Evolutionary conservation across 805 yeast species (phyloP), one percentile per base, ranked within the genome.

Genomic region (Millerago galiae): DNA sequence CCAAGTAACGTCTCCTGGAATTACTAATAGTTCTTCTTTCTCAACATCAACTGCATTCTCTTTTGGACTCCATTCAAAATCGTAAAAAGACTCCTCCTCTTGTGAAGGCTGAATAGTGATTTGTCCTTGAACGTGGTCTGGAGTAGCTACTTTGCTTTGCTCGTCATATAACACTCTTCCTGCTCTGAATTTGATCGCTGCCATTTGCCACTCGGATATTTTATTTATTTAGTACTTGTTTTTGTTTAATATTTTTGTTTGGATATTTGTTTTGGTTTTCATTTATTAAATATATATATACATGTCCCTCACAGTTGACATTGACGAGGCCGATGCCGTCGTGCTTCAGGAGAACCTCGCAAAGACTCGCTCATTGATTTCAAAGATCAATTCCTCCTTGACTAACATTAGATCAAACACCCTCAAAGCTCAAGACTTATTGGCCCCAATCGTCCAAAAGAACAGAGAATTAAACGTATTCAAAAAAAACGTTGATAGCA

Each of bases 1-100:
- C 79, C 89, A 85, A 34, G 81, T 76, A 40, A 84, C 91, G 55
- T 88, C 96, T 2, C 95, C 95, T 0, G 95, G 93, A 51, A 87
- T 79, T 34, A 87, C 75, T 50, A 86, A 67, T 45, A 85, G 68
- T 49, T 81, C 89, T 42, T 79, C 83, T 35, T 68, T 68, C 43
- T 72, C 77, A 26, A 54, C 66, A 15, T 67, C 60, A 7, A 70
- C 67, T 5, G 68, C 60, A 35, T 62, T 68, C 26, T 73, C 77
- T 43, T 83, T 75, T 27, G 95, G 86, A 32, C 71, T 63, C 95
- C 95, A 87, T 41, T 65, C 68, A 52, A 86, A 81, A 39, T 81
- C 78, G 54, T 71, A 79, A 56, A 86, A 77, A 14, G 79, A 79
- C 40, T 83, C 84, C 45, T 83, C 93, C 44, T 84, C 95, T 24